phyloP scores from a whole-genome alignment of 345 rosid species.

The Hibiscus syriacus region DNA sequence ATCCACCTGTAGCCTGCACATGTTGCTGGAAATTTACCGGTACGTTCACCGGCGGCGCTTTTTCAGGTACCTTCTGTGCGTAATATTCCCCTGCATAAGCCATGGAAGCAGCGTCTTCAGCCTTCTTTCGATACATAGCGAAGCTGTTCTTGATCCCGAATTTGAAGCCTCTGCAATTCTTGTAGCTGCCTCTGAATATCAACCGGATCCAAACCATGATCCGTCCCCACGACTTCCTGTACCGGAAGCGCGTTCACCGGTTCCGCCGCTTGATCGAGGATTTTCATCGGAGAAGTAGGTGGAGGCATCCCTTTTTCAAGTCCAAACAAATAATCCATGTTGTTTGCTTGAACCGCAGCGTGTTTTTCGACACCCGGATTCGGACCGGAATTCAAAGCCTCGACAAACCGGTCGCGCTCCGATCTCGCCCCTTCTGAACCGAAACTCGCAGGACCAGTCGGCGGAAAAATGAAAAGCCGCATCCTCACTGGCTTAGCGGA shows the following conservation, averaged over 20 bases:
- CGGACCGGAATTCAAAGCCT: slow-evolving; percentile 53
- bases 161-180: slow-evolving; percentile 73
- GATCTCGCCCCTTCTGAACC: slow-evolving; percentile 53
- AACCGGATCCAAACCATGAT: slow-evolving; percentile 34
- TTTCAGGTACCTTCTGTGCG: slow-evolving; percentile 41
- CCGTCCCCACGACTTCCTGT: slow-evolving; percentile 28
- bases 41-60: slow-evolving; percentile 19
- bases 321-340: slow-evolving; percentile 75
- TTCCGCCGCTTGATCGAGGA: slow-evolving; percentile 23
- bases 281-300: slow-evolving; percentile 24
- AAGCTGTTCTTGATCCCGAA: slow-evolving; percentile 47
- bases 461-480: slow-evolving; percentile 75
- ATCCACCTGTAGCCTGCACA: slow-evolving; percentile 33
- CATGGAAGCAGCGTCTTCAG: slow-evolving; percentile 31
- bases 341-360: slow-evolving; percentile 23
- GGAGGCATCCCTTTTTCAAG: slow-evolving; percentile 42
- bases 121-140: slow-evolving; percentile 39
- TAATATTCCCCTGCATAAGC: slow-evolving; percentile 41
- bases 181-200: slow-evolving; percentile 59
- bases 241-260: slow-evolving; percentile 18
- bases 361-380: slow-evolving; percentile 26
- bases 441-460: slow-evolving; percentile 26
- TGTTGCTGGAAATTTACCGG: slow-evolving; percentile 24
- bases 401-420: slow-evolving; percentile 75
- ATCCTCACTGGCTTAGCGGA: slow-evolving; percentile 76